Evolutionary conservation across 495 filamentous ascomycete species (phyloP), one percentile per base, ranked within the genome.

Genomic region (Neurospora sp.): DNA sequence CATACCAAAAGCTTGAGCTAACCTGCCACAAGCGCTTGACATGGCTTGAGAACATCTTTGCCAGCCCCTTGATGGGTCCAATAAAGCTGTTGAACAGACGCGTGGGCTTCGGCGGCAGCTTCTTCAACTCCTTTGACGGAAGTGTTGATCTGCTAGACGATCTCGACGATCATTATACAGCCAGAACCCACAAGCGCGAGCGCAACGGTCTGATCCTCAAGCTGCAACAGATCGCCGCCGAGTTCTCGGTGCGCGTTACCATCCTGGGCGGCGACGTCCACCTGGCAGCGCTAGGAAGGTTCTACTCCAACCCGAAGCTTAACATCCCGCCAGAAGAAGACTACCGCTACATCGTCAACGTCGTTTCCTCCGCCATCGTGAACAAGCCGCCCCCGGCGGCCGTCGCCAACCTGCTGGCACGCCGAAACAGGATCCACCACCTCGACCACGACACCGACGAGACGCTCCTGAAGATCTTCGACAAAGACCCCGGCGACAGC

Each of bases 71-170:
- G 59, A 90, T 97, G 76, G 93, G 89, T 2, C 92, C 93, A 1
- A 89, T 98, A 75, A 92, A 93, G 53, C 90, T 98, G 75, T 79
- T 97, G 69, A 96, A 97, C 84, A 93, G 94, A 81, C 89, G 94
- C 69, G 94, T 98, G 76, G 95, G 95, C 69, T 80, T 96, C 44
- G 87, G 91, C 6, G 93, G 93, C 38, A 88, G 89, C 74, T 84
- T 97, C 22, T 97, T 98, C 87, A 97, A 98, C 81, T 88, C 91
- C 69, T 98, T 97, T 72, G 95, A 97, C 80, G 95, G 95, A 37
- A 88, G 89, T 75, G 89, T 96, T 14, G 95, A 98, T 85, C 85
- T 97, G 37, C 84, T 97, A 9, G 95, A 98, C 78, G 95, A 98
- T 76, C 85, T 98, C 20, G 94, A 97, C 78, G 95, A 97, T 79